Conservation (phyloP, 192 early-diverging fungal species). For the Chytriomyces confervae region DNA sequence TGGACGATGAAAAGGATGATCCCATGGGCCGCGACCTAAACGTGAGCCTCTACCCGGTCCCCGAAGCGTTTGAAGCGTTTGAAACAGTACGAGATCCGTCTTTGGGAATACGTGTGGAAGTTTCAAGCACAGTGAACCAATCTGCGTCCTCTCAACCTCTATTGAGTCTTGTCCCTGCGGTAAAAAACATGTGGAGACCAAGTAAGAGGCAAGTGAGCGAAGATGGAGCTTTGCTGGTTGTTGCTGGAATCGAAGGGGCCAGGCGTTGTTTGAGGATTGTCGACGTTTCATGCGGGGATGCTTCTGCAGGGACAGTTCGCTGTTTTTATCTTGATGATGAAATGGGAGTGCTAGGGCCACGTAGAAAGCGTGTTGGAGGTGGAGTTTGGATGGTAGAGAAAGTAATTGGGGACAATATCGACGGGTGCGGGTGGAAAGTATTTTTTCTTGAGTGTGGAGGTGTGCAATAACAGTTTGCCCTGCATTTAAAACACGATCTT, state of each 20-base stretch:
- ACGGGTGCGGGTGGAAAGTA: background rate
- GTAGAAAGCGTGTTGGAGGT: constrained; percentile 28
- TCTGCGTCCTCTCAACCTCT: background rate
- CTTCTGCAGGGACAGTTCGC: background rate
- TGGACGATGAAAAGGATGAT: background rate
- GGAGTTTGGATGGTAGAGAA: constrained; percentile 27
- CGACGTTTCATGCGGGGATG: constrained; percentile 16
- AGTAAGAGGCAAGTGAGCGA: constrained; percentile 20
- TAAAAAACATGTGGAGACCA: constrained; percentile 29
- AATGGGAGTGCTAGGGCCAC: background rate
- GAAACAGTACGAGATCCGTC: constrained; percentile 12
- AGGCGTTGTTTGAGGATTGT: constrained; percentile 24
- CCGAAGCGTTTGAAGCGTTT: background rate
- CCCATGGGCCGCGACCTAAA: background rate
- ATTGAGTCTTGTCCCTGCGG: constrained; percentile 14
- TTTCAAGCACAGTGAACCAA: background rate
- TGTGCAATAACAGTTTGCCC: background rate
- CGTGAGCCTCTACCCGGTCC: background rate
- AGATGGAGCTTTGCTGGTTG: constrained; percentile 17
- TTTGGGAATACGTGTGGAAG: background rate
- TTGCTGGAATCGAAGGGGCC: constrained; percentile 28
- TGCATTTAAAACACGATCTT: no score
- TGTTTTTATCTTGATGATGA: constrained; percentile 31
- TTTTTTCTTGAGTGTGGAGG: constrained; percentile 22
- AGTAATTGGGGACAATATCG: background rate